Conservation (phyloP, 805 yeast genomes). For the Wickerhamomyces chaumierensis region DNA sequence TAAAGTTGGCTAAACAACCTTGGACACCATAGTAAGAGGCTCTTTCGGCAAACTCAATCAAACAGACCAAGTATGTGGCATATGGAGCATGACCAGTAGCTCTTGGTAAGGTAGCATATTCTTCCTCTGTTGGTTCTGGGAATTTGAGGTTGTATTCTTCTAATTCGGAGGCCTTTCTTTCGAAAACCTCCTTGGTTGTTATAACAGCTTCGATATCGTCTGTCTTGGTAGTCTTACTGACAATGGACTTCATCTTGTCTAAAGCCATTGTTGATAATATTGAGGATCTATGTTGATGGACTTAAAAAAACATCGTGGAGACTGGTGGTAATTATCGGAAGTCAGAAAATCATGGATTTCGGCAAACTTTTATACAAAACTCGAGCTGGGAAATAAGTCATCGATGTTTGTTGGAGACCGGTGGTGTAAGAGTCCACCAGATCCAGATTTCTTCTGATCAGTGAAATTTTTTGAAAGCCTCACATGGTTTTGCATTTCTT, state of each 20-base stretch:
- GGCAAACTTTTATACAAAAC: not conserved
- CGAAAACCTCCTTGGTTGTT: not conserved
- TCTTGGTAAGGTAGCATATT: slow-evolving; percentile 22
- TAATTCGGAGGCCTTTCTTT: slow-evolving; percentile 3
- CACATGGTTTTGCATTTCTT: too few species aligned
- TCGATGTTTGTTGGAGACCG: too few species aligned
- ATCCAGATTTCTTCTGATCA: too few species aligned
- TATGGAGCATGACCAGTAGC: slow-evolving; percentile 36
- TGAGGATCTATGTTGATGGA: too few species aligned
- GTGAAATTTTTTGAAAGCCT: too few species aligned
- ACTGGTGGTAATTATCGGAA: too few species aligned
- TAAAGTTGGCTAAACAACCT: slow-evolving; percentile 70
- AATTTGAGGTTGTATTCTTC: slow-evolving; percentile 8
- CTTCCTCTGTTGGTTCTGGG: slow-evolving; percentile 36
- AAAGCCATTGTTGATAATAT: not conserved
- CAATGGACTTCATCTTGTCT: not conserved
- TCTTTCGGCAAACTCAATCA: slow-evolving; percentile 74
- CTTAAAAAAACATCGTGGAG: too few species aligned
- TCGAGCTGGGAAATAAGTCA: too few species aligned
- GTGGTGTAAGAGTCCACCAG: too few species aligned
- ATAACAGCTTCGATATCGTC: not conserved
- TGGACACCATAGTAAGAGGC: slow-evolving; percentile 72
- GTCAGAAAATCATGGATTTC: not conserved
- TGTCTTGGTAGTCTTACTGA: not conserved
- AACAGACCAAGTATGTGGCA: slow-evolving; percentile 38